phyloP scores from a whole-genome alignment of 202 grass and related monocot species.

The Digitaria exilis region DNA sequence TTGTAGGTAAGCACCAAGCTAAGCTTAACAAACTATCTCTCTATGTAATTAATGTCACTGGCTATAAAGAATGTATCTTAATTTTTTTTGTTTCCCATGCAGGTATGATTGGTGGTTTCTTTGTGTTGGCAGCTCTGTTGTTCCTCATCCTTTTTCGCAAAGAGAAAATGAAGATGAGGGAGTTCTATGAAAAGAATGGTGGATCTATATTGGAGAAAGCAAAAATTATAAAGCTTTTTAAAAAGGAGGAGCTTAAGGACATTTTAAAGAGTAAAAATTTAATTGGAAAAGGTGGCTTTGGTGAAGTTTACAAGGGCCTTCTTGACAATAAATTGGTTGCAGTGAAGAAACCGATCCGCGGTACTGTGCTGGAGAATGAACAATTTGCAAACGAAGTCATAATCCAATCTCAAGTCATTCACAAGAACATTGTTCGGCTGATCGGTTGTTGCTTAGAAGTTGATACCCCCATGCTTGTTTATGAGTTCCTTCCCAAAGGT shows the following conservation, averaged over 20 bases:
- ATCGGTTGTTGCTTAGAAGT: conserved; percentile 5
- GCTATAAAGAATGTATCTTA: too few species aligned
- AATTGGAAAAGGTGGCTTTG: too few species aligned
- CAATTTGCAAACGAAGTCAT: conserved; percentile 47
- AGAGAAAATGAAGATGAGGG: neutral
- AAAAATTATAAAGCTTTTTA: conserved; percentile 19
- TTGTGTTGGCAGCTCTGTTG: neutral
- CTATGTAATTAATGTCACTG: too few species aligned
- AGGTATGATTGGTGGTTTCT: neutral
- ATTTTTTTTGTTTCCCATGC: neutral
- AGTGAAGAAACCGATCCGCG: conserved; percentile 34
- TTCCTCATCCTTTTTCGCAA: neutral
- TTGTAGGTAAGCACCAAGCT: too few species aligned
- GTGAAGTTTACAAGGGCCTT: neutral
- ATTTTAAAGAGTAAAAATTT: too few species aligned
- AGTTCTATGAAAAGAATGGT: conserved; percentile 28
- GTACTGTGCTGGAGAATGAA: neutral
- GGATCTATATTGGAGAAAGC: conserved; percentile 27
- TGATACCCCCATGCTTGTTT: neutral
- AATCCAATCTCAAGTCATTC: conserved; percentile 40
- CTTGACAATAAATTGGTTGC: conserved; percentile 9
- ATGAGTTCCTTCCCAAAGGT: neutral
- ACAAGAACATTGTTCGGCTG: conserved; percentile 27
- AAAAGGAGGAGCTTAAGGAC: too few species aligned
- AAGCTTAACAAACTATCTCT: too few species aligned